Percentiles rank a stretch among this genome's conserved stretches.
Conservation (phyloP, 305 asterid species). For the Striga hermonthica region DNA sequence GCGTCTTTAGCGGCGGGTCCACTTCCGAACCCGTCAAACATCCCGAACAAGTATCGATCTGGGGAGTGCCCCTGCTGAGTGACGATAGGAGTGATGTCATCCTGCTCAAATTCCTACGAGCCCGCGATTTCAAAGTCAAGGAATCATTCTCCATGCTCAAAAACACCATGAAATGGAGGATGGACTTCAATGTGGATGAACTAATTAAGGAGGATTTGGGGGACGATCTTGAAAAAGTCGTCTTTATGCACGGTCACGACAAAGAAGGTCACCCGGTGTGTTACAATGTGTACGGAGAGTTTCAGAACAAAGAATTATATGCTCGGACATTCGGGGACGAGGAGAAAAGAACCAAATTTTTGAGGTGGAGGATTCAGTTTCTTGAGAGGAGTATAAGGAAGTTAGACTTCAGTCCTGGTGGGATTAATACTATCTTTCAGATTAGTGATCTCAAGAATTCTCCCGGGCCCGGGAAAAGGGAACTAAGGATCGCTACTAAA, state of each 20-base stretch:
- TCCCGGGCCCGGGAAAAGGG: not conserved
- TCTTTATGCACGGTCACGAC: not conserved
- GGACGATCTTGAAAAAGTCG: not conserved
- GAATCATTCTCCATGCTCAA: not conserved
- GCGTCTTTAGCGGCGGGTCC: not conserved
- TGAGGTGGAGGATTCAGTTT: slow-evolving; percentile 2
- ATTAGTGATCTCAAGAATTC: not conserved
- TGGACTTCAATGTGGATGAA: not conserved
- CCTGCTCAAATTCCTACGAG: not conserved
- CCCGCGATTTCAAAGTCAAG: not conserved
- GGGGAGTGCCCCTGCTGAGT: not conserved
- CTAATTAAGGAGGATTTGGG: not conserved
- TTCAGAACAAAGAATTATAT: not conserved
- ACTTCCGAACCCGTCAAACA: not conserved
- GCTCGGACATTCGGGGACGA: not conserved
- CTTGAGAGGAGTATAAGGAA: not conserved
- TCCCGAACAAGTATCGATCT: not conserved
- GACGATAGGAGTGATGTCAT: not conserved
- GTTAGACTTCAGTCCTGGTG: not conserved
- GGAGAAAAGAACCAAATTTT: not conserved
- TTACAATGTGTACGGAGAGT: slow-evolving; percentile 3
- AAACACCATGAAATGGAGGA: slow-evolving; percentile 2
- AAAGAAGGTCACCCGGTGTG: not conserved
- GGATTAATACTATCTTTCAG: not conserved
- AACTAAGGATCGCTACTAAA: not conserved